Conservation (phyloP, 768 basidiomycete genomes). For the Rubroboletus satanas region DNA sequence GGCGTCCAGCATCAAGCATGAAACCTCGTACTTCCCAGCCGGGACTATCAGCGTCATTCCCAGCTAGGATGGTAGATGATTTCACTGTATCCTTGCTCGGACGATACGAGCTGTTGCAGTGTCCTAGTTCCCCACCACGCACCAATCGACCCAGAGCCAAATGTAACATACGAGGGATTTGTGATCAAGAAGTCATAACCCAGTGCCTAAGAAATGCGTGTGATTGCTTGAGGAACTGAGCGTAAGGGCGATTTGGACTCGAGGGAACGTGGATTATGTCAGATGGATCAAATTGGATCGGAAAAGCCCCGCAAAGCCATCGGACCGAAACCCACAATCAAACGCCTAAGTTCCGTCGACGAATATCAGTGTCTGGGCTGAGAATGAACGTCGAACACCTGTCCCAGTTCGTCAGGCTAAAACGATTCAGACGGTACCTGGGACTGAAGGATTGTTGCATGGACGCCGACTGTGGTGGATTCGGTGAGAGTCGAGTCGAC, state of each 20-base stretch:
- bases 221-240: slow-evolving; percentile 25
- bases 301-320: slow-evolving; percentile 37
- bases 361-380: slow-evolving; percentile 30
- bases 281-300: slow-evolving; percentile 33
- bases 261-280: slow-evolving; percentile 25
- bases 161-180: slow-evolving; percentile 29
- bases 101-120: slow-evolving; percentile 37
- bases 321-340: neutral
- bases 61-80: slow-evolving; percentile 30
- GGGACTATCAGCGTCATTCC: slow-evolving; percentile 36
- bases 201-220: slow-evolving; percentile 37
- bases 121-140: slow-evolving; percentile 45
- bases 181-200: slow-evolving; percentile 38
- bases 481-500: neutral
- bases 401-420: slow-evolving; percentile 13
- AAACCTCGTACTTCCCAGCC: slow-evolving; percentile 45
- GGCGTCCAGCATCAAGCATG: slow-evolving; percentile 45
- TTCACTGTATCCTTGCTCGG: slow-evolving; percentile 2
- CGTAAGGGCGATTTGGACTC: slow-evolving; percentile 30
- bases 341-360: slow-evolving; percentile 32
- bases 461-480: neutral
- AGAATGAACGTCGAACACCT: slow-evolving; percentile 33
- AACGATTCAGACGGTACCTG: slow-evolving; percentile 39
- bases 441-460: slow-evolving; percentile 14
- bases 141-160: slow-evolving; percentile 34